These are phyloP conservation scores for Hyphopichia homilentoma DNA, from an alignment of 805 yeast species.

Conservation along the genomic window DNA sequence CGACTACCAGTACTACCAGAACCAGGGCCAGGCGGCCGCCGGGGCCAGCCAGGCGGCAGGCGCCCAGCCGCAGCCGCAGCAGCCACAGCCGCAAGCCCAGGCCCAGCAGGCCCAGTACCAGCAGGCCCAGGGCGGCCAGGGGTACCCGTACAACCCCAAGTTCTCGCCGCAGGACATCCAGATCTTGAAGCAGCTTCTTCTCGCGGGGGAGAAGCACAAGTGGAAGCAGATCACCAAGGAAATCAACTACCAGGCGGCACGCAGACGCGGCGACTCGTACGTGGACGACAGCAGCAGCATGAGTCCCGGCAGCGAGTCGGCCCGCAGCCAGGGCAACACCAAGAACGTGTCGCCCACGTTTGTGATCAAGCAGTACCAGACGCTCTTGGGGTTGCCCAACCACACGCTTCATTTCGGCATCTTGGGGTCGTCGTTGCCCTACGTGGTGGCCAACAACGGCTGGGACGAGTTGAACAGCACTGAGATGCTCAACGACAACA, in stretches of 20 bases:
- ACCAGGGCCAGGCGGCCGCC: no score
- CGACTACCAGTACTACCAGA: no score
- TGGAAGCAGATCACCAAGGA: constrained; percentile 55
- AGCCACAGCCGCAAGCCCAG: constrained; percentile 5
- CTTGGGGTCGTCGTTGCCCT: constrained; percentile 52
- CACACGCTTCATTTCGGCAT: constrained; percentile 36
- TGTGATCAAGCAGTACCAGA: constrained; percentile 53
- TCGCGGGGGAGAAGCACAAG: constrained; percentile 52
- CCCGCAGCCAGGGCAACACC: constrained; percentile 15
- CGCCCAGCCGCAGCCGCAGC: constrained; percentile 4
- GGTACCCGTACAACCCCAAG: constrained; percentile 8
- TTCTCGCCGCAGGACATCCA: constrained; percentile 45
- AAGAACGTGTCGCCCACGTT: constrained; percentile 50
- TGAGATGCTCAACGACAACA: background rate
- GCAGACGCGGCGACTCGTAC: constrained; percentile 8
- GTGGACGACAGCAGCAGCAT: constrained; percentile 1
- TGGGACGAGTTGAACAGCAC: constrained; percentile 34
- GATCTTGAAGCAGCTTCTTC: constrained; percentile 44
- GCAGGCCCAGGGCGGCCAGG: background rate
- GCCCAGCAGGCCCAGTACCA: constrained; percentile 1
- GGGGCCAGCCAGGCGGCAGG: constrained; percentile 5
- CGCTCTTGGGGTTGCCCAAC: constrained; percentile 52
- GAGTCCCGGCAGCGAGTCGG: constrained; percentile 14
- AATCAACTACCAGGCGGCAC: constrained; percentile 16
- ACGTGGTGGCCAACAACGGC: constrained; percentile 42